Evolutionary conservation across 495 filamentous ascomycete species (phyloP), one percentile per base, ranked within the genome.

Genomic region (Aspergillus sparsus): DNA sequence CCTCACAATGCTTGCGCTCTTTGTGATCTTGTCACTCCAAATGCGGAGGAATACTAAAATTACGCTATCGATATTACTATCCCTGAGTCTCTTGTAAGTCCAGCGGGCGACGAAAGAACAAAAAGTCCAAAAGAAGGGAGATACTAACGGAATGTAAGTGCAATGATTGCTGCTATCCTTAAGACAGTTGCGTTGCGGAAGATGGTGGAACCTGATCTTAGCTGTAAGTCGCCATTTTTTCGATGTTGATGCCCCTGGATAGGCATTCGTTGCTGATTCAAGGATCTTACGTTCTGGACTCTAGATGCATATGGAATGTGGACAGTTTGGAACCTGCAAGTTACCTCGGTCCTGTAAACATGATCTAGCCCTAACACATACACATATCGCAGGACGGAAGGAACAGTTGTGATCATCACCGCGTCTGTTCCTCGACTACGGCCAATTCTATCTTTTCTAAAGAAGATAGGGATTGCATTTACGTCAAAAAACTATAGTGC

Each of bases 231-330:
- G n/a, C 42, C 15, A 13, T 16, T 12, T 8, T 45, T 46, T 46
- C 6, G 13, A 16, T 16, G 42, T 16, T 46, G 7, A 16, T 3
- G 18, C 6, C 18, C 42, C n/a, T 46, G 15, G 9, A 4, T 16
- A 46, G 2, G 7, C 18, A 16, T 46, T 16, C 5, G 4, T 46
- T 46, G 42, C 42, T 46, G 42, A 46, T 7, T 7, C 15, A n/a
- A n/a, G n/a, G n/a, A n/a, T n/a, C 12, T 16, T 46, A 27, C 21
- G 13, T 46, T 16, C 11, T 46, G 12, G 3, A 13, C 3, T 11
- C 13, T 46, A 46, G 42, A 46, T 16, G 42, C 42, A 8, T 46
- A 46, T 16, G 42, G 42, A 8, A 46, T n/a, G 42, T 46, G 42
- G 42, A 46, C 42, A 8, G 7, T 46, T 8, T 46, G 42, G 42